phyloP scores from a whole-genome alignment of 345 rosid species.

The Populus alba region DNA sequence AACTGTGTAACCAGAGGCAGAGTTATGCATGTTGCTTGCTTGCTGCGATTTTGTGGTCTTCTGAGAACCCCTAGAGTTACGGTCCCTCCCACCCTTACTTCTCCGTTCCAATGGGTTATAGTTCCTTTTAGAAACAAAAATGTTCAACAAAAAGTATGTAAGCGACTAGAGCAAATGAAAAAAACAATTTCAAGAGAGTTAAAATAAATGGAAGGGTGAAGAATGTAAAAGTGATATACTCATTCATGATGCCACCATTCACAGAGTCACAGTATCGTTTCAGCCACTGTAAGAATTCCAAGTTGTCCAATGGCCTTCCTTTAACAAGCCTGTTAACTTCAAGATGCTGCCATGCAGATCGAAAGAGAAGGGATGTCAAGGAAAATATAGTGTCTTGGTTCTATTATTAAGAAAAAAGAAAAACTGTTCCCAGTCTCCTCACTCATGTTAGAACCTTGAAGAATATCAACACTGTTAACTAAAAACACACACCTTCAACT shows the following conservation, averaged over 20 bases:
- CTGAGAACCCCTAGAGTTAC: constrained; percentile 42
- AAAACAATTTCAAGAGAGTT: not conserved
- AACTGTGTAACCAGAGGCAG: constrained; percentile 34
- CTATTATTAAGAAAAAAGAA: not conserved
- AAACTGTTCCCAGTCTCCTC: not conserved
- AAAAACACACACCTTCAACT: not conserved
- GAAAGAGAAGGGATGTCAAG: not conserved
- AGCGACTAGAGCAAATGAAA: not conserved
- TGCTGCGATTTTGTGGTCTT: constrained; percentile 77
- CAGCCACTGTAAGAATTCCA: constrained; percentile 97
- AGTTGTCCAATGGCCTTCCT: constrained; percentile 91
- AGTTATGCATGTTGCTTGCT: constrained; percentile 51
- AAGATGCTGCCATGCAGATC: constrained; percentile 51
- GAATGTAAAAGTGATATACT: constrained; percentile 41
- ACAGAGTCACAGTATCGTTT: constrained; percentile 93
- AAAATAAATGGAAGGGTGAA: not conserved
- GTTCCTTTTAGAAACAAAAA: constrained; percentile 47
- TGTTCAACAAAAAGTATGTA: not conserved
- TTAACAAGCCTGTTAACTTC: constrained; percentile 93
- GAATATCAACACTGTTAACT: not conserved
- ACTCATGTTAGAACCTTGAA: not conserved
- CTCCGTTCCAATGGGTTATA: constrained; percentile 89
- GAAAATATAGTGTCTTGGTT: not conserved
- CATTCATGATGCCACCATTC: constrained; percentile 94
- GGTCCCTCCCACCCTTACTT: constrained; percentile 71